Evolutionary conservation across 192 early-diverging fungal species (phyloP).

Genomic region (Rhizophlyctis rosea): DNA sequence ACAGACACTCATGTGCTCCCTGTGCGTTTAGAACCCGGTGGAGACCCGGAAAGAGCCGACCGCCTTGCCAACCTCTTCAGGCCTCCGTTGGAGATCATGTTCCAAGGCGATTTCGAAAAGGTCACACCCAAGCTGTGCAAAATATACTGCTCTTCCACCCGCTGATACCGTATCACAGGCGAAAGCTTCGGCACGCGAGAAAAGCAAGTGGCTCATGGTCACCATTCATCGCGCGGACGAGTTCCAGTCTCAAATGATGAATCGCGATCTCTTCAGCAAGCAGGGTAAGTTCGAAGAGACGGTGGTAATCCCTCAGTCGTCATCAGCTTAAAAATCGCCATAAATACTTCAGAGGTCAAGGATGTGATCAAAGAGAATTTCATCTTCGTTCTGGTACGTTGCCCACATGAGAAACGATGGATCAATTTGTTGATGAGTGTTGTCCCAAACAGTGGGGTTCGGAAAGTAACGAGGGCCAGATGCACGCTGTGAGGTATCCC

Average conservation of each 20-base stretch:
- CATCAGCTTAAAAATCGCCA: neutral
- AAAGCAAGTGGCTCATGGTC: conserved; percentile 78
- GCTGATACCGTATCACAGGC: neutral
- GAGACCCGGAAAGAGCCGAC: conserved; percentile 11
- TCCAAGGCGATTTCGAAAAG: conserved; percentile 41
- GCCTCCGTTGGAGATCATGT: conserved; percentile 88
- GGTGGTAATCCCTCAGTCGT: neutral
- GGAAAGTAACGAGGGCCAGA: conserved; percentile 65
- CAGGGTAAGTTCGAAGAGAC: conserved; percentile 18
- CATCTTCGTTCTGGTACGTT: conserved; percentile 75
- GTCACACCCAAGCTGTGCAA: too few species aligned
- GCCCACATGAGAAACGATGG: neutral
- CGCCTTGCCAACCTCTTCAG: conserved; percentile 70
- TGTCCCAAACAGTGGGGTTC: conserved; percentile 44
- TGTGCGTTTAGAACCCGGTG: neutral
- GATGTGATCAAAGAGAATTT: conserved; percentile 75
- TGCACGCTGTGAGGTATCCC: conserved; percentile 72
- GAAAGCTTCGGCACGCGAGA: conserved; percentile 53
- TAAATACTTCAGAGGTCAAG: conserved; percentile 55
- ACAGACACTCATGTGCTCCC: neutral
- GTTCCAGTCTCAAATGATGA: conserved; percentile 84
- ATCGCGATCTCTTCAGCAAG: conserved; percentile 93
- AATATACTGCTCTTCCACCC: too few species aligned
- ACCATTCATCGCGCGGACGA: conserved; percentile 82
- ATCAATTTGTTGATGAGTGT: neutral